Base-by-base conservation (phyloP, 106 monocot species). In the Alisma plantagoaquatica region DNA sequence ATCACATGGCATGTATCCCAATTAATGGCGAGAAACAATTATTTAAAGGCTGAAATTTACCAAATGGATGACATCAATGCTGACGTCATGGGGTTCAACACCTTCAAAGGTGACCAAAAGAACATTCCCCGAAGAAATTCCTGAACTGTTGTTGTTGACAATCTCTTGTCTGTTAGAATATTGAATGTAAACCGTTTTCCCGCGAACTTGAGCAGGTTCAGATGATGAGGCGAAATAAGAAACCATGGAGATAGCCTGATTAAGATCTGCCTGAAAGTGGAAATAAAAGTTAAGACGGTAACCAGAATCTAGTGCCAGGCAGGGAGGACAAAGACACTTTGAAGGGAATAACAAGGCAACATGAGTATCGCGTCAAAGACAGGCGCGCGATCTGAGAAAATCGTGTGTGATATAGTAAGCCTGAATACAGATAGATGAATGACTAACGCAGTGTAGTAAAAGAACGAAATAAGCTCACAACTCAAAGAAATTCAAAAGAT, bases 41-140 rank as follows among this genome's bases (percentile, higher is more conserved):
- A n/a, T n/a, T n/a, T n/a, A n/a, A n/a, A n/a, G n/a, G n/a, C n/a
- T n/a, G n/a, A n/a, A n/a, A n/a, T n/a, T 77, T 56, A 83, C 84
- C 72, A 84, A 57, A 62, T 84, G 84, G 57, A 84, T 78, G 31
- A 84, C 84, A 62, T 84, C 84, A 66, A 84, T 84, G 69, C 84
- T 84, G 29, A 84, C 84, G 70, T 84, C 84, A 35, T 75, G 75
- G 49, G 75, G 75, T 64, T 84, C 84, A 54, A 84, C 78, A 48
- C 84, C 84, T 54, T 84, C 84, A 25, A 84, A 75, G 4, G 84
- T 84, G 33, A 84, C 84, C 61, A 84, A 67, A 65, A 84, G 54
- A 50, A 84, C 84, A 63, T 84, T 84, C 11, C 84, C 78, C 57
- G 65, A 64, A 65, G 79, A 61, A 54, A 78, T 78, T 49, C 84